phyloP scores from a whole-genome alignment of 2,329 filamentous ascomycete genomes.

The Raffaelea albimanens region DNA sequence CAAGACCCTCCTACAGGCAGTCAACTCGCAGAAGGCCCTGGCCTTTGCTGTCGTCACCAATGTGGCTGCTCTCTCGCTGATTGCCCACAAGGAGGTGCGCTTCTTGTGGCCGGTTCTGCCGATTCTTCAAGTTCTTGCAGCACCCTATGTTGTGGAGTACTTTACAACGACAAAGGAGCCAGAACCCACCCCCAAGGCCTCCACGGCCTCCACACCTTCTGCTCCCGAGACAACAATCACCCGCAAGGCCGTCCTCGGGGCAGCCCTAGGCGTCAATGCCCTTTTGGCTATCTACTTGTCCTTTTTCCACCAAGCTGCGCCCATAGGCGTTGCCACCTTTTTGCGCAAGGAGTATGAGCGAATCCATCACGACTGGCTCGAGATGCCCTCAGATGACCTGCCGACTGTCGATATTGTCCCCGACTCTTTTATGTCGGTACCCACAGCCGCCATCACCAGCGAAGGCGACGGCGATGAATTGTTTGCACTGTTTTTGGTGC shows the following conservation, averaged over 20 bases:
- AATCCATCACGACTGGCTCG: conserved; percentile 35
- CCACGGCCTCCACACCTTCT: conserved; percentile 5
- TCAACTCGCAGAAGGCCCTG: conserved; percentile 42
- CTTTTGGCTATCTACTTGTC: conserved; percentile 67
- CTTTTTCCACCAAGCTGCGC: conserved; percentile 69
- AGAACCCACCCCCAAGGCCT: conserved; percentile 14
- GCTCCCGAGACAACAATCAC: conserved; percentile 21
- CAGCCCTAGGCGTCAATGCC: conserved; percentile 56
- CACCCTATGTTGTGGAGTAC: conserved; percentile 55
- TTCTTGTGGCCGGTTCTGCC: conserved; percentile 93
- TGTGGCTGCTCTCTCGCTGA: conserved; percentile 57
- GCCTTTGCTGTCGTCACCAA: conserved; percentile 51
- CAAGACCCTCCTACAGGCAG: conserved; percentile 19
- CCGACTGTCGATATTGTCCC: conserved; percentile 22
- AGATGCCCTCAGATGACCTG: conserved; percentile 15
- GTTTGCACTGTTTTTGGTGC: conserved; percentile 78
- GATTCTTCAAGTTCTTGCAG: conserved; percentile 71
- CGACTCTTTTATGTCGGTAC: conserved; percentile 14
- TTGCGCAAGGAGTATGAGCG: conserved; percentile 65
- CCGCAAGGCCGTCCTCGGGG: conserved; percentile 46
- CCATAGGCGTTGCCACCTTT: conserved; percentile 63
- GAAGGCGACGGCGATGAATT: conserved; percentile 30
- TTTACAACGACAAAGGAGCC: conserved; percentile 37
- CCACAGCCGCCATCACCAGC: background rate
- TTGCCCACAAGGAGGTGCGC: conserved; percentile 93